These are phyloP conservation scores for Zygosaccharomyces bailii DNA, from an alignment of 805 yeast species.

Conservation along the genomic window DNA sequence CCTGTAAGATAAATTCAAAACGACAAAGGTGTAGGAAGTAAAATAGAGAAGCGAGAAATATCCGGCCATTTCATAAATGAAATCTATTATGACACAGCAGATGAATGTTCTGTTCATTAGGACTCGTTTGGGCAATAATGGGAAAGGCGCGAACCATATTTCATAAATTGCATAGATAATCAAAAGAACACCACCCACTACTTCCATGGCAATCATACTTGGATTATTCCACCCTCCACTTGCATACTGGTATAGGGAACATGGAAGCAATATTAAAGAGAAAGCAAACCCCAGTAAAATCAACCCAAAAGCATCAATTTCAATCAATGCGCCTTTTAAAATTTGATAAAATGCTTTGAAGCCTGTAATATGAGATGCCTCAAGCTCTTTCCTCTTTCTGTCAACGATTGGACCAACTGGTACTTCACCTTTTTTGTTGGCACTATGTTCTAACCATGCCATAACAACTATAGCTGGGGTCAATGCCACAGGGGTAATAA, in stretches of 20 bases:
- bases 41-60: constrained; percentile 32
- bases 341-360: constrained; percentile 12
- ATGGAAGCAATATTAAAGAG: constrained; percentile 39
- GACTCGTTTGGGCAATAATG: constrained; percentile 39
- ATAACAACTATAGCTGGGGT: constrained; percentile 36
- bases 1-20: constrained; percentile 31
- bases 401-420: constrained; percentile 8
- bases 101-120: constrained; percentile 39
- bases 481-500: constrained; percentile 43
- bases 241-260: constrained; percentile 37
- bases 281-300: constrained; percentile 40
- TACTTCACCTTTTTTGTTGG: constrained; percentile 23
- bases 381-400: constrained; percentile 2
- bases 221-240: constrained; percentile 38
- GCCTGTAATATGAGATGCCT: constrained; percentile 5
- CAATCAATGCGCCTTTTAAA: constrained; percentile 28
- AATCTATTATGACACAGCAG: constrained; percentile 36
- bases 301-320: constrained; percentile 41
- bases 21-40: constrained; percentile 37
- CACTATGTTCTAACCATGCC: constrained; percentile 35
- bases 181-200: constrained; percentile 40
- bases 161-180: constrained; percentile 39
- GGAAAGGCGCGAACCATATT: constrained; percentile 36
- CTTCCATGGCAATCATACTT: constrained; percentile 43
- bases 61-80: constrained; percentile 35